Percentiles rank a stretch among this genome's conserved stretches.
Evolutionary conservation across 441 rosid species (phyloP).

Genomic region (Manihot esculenta): DNA sequence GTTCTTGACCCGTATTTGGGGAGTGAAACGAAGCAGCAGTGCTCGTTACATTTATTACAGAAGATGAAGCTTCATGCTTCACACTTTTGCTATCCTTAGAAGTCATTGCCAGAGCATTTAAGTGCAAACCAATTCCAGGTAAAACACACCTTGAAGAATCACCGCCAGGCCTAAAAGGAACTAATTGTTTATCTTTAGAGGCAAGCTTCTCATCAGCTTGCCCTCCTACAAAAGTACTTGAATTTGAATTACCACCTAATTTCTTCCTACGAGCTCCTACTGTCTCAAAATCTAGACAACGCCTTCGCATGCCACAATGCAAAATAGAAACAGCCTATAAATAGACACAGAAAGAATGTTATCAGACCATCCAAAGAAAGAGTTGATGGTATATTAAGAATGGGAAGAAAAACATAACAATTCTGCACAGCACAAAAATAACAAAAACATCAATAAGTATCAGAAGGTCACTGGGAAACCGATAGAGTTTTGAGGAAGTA

Average conservation of each 20-base stretch:
- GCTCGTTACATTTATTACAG: conserved; percentile 43
- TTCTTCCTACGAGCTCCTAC: conserved; percentile 57
- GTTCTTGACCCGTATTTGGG: conserved; percentile 32
- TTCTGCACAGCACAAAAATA: background rate
- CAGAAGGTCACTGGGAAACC: background rate
- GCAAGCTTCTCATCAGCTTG: conserved; percentile 32
- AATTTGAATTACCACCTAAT: conserved; percentile 33
- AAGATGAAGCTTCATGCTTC: conserved; percentile 42
- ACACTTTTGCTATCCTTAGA: conserved; percentile 45
- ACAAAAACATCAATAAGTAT: background rate
- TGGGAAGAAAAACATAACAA: background rate
- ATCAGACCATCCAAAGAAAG: conserved; percentile 8
- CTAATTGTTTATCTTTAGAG: conserved; percentile 32
- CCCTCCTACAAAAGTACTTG: conserved; percentile 26
- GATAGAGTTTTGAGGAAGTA: background rate
- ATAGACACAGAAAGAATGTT: background rate
- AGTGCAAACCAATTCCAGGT: conserved; percentile 95
- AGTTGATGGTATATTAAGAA: conserved; percentile 4
- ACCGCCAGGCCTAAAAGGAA: conserved; percentile 36
- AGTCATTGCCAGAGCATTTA: conserved; percentile 69
- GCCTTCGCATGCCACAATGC: conserved; percentile 87
- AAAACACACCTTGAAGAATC: conserved; percentile 55
- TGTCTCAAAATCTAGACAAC: conserved; percentile 92
- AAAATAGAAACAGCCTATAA: conserved; percentile 56
- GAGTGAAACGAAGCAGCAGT: conserved; percentile 37